phyloP scores from a whole-genome alignment of 1,284 basidiomycete species.

The Heimioporus punctisporus region DNA sequence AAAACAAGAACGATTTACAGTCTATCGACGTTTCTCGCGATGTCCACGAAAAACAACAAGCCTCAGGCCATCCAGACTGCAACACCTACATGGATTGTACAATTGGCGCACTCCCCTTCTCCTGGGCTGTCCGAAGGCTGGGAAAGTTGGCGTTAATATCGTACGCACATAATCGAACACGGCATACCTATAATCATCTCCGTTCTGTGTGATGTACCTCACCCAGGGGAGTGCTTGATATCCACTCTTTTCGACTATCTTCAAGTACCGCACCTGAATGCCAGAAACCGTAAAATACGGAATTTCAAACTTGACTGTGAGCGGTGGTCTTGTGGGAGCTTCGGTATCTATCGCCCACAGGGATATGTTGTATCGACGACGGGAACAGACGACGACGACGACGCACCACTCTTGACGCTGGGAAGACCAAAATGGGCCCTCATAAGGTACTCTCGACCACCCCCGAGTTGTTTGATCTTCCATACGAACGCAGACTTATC shows the following conservation, averaged over 20 bases:
- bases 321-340: slow-evolving; percentile 78
- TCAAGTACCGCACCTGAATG: slow-evolving; percentile 95
- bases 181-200: slow-evolving; percentile 92
- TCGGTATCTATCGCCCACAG: slow-evolving; percentile 14
- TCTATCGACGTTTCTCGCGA: too few relatives aligned
- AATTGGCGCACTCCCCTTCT: slow-evolving; percentile 75
- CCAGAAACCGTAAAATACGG: slow-evolving; percentile 98
- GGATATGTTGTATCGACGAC: neutral
- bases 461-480: slow-evolving; percentile 97
- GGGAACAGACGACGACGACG: neutral
- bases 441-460: slow-evolving; percentile 95
- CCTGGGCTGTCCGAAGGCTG: slow-evolving; percentile 75
- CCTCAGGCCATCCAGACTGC: neutral
- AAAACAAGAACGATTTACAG: too few relatives aligned
- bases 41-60: neutral
- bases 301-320: slow-evolving; percentile 98
- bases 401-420: slow-evolving; percentile 82
- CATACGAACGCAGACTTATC: slow-evolving; percentile 97
- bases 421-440: slow-evolving; percentile 95
- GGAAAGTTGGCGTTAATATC: neutral
- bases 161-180: neutral
- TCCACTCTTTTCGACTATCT: slow-evolving; percentile 98
- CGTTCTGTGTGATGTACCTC: slow-evolving; percentile 94
- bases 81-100: slow-evolving; percentile 39
- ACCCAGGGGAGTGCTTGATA: slow-evolving; percentile 95